Evolutionary conservation across 1,284 basidiomycete genomes (phyloP), one percentile per base, ranked within the genome.

Genomic region (Tilletia indica): DNA sequence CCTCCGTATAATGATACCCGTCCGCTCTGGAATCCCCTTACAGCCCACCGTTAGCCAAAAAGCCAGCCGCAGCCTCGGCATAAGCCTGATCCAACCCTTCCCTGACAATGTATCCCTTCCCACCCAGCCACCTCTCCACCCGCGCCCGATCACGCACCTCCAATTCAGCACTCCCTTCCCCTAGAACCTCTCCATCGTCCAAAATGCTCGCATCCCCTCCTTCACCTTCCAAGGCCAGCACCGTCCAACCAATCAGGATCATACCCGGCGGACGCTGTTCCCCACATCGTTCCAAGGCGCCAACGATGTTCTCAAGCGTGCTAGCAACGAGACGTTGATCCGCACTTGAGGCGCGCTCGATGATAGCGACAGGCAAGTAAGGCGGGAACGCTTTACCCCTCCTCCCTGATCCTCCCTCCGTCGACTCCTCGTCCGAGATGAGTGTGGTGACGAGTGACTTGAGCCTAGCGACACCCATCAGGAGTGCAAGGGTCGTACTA

Each of bases 401-500:
- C 92, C 92, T 12, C 71, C 64, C 1, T 77, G 64, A 42, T 31
- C 21, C 56, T 31, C 25, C 56, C 21, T 72, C 74, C 8, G 75
- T 73, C 42, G 80, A 19, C 81, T 74, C 14, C 66, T 31, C 72
- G 70, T 45, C 8, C 2, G 39, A 68, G 16, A 72, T 75, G 16
- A 97, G 87, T 5, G 90, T 89, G 2, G 88, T 86, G 19, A 97
- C 87, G 14, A 97, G 89, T 74, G 90, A 88, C 4, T 86, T 82
- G 8, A 97, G 87, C 25, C 96, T 86, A 11, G 95, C 96, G 19
- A 98, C 93, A 58, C 96, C 95, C 96, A 98, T 98, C 66, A 98
- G 88, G 45, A 98, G 87, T 42, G 94, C 88, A 14, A 96, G 86
- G 0, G 93, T 95, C 68, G 93, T 87, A 1, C 87, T 87, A 8